Evolutionary conservation across 257 asterid species (phyloP), one percentile per base, ranked within the genome.

Genomic region (Forsythia suspensa): DNA sequence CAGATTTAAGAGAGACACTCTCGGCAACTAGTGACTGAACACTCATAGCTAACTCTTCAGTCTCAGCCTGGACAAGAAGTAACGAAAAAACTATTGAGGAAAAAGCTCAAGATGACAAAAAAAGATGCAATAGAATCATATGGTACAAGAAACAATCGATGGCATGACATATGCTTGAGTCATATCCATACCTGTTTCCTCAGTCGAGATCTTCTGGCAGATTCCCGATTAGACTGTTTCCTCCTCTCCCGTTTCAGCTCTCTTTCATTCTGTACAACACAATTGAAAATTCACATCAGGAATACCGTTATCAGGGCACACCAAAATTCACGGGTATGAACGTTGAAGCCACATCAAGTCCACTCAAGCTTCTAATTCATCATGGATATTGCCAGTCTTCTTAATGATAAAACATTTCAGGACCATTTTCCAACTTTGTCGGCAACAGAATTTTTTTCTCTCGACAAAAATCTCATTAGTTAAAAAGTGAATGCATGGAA

Each of bases 161-260:
- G 57, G 13, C 6, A 48, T 4, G 57, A 48, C 57, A 48, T 48
- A 4, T 48, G 4, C 57, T 48, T n/a, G 2, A 48, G 2, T 48
- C 57, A 13, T 13, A 48, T 48, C 18, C 80, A 11, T 84, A 91
- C 99, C 97, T 96, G 99, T 83, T 94, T 96, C 89, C 98, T 91
- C 86, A 96, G 91, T 79, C 99, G 85, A 77, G 99, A 96, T 89
- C 99, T 86, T 86, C 98, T 88, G 8, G 99, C 99, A 79, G 99
- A 96, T 87, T 96, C 99, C 71, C 99, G 87, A 76, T 96, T 96
- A 42, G 99, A 96, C 82, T 96, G 99, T 81, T 96, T 96, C 91
- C 99, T 92, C 87, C 91, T 91, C 89, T 96, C 99, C 76, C 96
- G 86, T 84, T 92, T 96, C 71, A 89, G 86, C 78, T 96, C 99